Conservation (phyloP, 352 stramenopile genomes). For the Globisporangium middletonii region DNA sequence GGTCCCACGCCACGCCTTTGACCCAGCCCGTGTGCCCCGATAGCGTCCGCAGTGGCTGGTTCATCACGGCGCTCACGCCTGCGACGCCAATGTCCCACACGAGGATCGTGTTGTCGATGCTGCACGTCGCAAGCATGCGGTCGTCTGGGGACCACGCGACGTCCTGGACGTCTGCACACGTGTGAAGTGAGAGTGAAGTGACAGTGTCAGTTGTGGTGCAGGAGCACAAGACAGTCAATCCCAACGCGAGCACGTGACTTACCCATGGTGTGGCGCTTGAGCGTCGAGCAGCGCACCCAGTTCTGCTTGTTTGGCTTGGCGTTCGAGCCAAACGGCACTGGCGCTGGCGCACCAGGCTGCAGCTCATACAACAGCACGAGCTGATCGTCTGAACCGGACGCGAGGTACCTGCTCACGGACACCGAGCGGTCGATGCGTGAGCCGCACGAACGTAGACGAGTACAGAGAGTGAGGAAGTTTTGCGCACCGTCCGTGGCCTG, state of each 20-base stretch:
- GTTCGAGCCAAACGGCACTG: constrained; percentile 80
- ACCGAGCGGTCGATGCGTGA: neutral
- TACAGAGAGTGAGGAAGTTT: too few species aligned
- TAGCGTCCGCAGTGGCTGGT: constrained; percentile 71
- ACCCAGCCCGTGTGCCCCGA: constrained; percentile 81
- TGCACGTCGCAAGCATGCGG: constrained; percentile 83
- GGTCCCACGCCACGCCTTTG: constrained; percentile 84
- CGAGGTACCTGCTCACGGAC: constrained; percentile 50
- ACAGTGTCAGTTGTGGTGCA: too few species aligned
- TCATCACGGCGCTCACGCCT: constrained; percentile 59
- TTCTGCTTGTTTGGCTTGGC: constrained; percentile 79
- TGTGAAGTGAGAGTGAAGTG: neutral
- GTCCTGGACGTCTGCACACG: constrained; percentile 60
- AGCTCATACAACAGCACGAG: constrained; percentile 81
- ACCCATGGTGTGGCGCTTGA: constrained; percentile 86
- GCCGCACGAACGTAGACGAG: too few species aligned
- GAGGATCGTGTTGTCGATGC: constrained; percentile 85
- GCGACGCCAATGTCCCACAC: constrained; percentile 76
- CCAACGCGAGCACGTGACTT: neutral
- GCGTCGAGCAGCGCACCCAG: constrained; percentile 70
- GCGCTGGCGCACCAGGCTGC: constrained; percentile 44
- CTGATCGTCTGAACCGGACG: constrained; percentile 80
- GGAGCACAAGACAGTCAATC: neutral
- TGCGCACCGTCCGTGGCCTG: constrained; percentile 46
- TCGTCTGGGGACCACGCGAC: constrained; percentile 85